Evolutionary conservation across 805 yeast genomes (phyloP).

Genomic region (Wickerhamiella slavikovae): DNA sequence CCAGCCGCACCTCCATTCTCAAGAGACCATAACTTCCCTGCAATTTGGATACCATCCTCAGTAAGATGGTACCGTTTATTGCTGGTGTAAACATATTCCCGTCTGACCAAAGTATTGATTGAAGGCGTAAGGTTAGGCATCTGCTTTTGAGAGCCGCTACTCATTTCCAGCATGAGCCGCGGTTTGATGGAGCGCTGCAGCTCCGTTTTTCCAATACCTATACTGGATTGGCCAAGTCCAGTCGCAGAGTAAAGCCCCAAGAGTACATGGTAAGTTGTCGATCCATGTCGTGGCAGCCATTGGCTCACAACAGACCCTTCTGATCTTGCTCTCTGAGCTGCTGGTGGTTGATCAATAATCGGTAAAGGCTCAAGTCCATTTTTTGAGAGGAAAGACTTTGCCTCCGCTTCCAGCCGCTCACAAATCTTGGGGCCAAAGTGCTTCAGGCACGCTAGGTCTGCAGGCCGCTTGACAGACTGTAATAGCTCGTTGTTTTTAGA

Average conservation of each 20-base stretch:
- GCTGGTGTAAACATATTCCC: conserved; percentile 33
- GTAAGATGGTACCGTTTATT: conserved; percentile 33
- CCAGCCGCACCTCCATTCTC: conserved; percentile 30
- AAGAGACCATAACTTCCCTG: conserved; percentile 30
- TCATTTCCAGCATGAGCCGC: conserved; percentile 9
- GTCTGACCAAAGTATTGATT: conserved; percentile 37
- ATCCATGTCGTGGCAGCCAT: conserved; percentile 11
- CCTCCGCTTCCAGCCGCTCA: conserved; percentile 24
- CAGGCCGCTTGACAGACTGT: neutral
- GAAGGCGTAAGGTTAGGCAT: conserved; percentile 9
- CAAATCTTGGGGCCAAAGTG: conserved; percentile 59
- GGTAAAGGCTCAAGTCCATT: neutral
- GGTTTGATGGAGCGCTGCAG: conserved; percentile 20
- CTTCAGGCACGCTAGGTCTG: conserved; percentile 35
- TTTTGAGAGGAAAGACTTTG: conserved; percentile 35
- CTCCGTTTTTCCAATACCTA: conserved; percentile 44
- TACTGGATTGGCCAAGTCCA: conserved; percentile 6
- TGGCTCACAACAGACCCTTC: neutral
- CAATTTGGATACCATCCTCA: conserved; percentile 45
- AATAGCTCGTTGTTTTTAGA: neutral
- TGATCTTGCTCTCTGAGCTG: neutral
- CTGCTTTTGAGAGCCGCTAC: conserved; percentile 2
- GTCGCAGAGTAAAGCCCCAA: conserved; percentile 6
- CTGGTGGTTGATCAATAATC: conserved; percentile 4
- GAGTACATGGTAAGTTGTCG: conserved; percentile 9